Conservation (phyloP, 768 basidiomycete species). For the Rhodosporidiobolus odoratus region DNA sequence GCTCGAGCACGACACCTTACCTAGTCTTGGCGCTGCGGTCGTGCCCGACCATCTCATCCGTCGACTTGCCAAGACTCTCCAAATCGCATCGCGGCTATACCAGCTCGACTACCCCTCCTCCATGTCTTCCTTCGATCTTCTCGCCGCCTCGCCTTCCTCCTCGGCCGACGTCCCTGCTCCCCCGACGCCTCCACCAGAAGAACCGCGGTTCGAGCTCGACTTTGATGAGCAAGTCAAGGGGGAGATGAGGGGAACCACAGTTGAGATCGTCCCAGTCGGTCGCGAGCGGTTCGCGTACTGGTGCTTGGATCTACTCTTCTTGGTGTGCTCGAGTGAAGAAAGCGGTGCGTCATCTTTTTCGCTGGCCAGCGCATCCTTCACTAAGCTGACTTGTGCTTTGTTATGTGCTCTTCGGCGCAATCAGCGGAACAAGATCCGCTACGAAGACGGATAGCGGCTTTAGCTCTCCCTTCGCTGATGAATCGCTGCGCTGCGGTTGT, state of each 20-base stretch:
- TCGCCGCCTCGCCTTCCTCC: not conserved
- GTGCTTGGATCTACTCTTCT: conserved; percentile 81
- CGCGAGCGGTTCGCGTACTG: conserved; percentile 86
- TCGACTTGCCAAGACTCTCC: conserved; percentile 65
- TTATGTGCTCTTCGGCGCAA: not conserved
- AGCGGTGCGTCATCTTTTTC: conserved; percentile 15
- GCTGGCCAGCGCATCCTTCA: not conserved
- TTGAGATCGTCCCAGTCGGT: conserved; percentile 46
- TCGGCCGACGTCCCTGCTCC: too few relatives aligned
- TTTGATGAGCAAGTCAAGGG: conserved; percentile 28
- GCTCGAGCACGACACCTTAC: conserved; percentile 73
- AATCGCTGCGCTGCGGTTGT: conserved; percentile 68
- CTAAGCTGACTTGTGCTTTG: too few relatives aligned
- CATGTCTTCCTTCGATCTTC: not conserved
- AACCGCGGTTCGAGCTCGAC: conserved; percentile 30
- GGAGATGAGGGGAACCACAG: conserved; percentile 28
- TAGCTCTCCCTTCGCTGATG: conserved; percentile 67
- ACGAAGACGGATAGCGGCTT: conserved; percentile 64
- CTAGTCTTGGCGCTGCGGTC: conserved; percentile 62
- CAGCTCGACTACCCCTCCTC: conserved; percentile 43
- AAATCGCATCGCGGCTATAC: conserved; percentile 65
- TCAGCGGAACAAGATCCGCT: conserved; percentile 51
- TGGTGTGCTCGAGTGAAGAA: conserved; percentile 65
- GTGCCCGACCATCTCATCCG: conserved; percentile 67
- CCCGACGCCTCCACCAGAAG: conserved; percentile 9